Evolutionary conservation across 2,329 filamentous ascomycete genomes (phyloP), one percentile per base, ranked within the genome.

Genomic region (Diaporthe ilicicola): DNA sequence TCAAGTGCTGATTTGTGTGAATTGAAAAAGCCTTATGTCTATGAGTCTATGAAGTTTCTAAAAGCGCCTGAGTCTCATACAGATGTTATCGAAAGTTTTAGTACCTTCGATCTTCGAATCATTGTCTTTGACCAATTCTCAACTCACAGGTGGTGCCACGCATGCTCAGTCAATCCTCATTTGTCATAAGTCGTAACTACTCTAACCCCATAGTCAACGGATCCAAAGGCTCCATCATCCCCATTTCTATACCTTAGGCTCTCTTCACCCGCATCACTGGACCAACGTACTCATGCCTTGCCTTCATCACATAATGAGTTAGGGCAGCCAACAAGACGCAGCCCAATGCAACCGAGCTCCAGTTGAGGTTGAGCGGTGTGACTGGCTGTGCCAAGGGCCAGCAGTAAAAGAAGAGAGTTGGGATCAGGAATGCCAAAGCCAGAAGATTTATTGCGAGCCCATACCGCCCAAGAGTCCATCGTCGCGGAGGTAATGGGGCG

Each of bases 231-330:
- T 2, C 4, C 13, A 4, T 10, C 9, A 7, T 3, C 10, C 5
- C 29, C 29, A 22, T 5, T 3, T 46, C 19, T n/a, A 22, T 9
- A 2, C 1, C 5, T 42, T 64, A 64, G 3, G 22, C 37, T 7
- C 59, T 19, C 17, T 64, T 64, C n/a, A 64, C 59, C 3, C 59
- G 42, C 59, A 64, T 64, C 3, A 64, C 59, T 2, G 59, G 59
- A 6, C 59, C 59, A 8, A 64, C 59, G 17, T 64, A 64, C 4
- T 64, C 59, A 17, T 50, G 59, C 44, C 59, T 50, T 2, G 59
- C 59, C 44, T 37, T 50, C 12, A 64, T 13, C 7, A 50, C n/a
- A 44, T 64, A 64, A 6, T 64, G n/a, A 4, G 22, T 5, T 5
- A 64, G 27, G 5, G 59, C 59, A 9, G 32, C 59, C 2, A 64